Evolutionary conservation across 306 rosid genomes (phyloP), one percentile per base, ranked within the genome.

Genomic region (Begonia fuchsioides): DNA sequence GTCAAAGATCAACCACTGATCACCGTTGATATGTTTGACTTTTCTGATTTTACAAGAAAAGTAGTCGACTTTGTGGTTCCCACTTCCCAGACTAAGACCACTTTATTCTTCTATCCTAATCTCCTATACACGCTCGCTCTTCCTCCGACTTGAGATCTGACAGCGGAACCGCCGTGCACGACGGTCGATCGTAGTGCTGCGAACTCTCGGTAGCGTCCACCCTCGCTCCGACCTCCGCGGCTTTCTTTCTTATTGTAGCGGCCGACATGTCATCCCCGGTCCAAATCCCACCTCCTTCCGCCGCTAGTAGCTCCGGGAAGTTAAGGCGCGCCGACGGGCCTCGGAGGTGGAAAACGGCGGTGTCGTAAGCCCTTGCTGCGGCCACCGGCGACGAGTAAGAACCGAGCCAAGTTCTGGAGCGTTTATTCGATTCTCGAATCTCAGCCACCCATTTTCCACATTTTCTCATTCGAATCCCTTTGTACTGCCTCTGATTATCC

Each of bases 161-260:
- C 10, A 39, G 4, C 15, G 10, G 35, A 54, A 20, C 49, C 39
- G 15, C 40, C 60, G 59, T 38, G 17, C 59, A 54, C 0, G 55
- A 54, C n/a, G 39, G 46, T 15, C 12, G n/a, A 39, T 17, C 8
- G 14, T 46, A 61, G 9, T 15, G 61, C 32, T 55, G 55, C 7
- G 86, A 69, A 2, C 83, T 68, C 64, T 88, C 74, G 8, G 76
- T 73, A 9, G 97, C 97, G 48, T 84, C 97, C 10, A 84, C 97
- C 5, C 81, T 68, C 5, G 95, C 86, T 47, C 97, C 97, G 41
- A 84, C 97, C 69, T 84, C 97, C 6, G 86, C 66, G 10, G 97
- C 97, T 50, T 73, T 76, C 74, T 84, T 88, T 48, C 97, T 58
- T 1, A 88, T 84, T 0, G 76, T 60, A 38, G 90, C 90, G 2